Percentiles rank a stretch among this genome's conserved stretches.
These are phyloP conservation scores for Zoysia pacifica DNA, from an alignment of 176 grass and related monocot genomes.

Conservation along the genomic window DNA sequence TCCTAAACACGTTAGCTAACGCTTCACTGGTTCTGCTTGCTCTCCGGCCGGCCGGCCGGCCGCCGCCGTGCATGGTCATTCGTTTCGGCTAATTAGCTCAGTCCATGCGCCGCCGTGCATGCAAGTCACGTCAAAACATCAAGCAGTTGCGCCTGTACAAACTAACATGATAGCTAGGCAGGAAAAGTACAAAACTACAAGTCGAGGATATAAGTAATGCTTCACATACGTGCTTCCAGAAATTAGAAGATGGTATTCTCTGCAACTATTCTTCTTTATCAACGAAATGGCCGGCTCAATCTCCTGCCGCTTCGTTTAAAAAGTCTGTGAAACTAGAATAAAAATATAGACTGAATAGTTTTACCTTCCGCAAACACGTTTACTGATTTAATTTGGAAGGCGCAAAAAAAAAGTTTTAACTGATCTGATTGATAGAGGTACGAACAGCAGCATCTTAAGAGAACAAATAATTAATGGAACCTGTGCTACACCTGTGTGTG, in stretches of 20 bases:
- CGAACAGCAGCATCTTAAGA: no score
- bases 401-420: no score
- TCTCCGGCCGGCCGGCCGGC: neutral
- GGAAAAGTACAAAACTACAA: neutral
- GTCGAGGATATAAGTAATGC: neutral
- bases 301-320: no score
- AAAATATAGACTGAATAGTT: no score
- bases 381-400: no score
- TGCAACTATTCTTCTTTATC: no score
- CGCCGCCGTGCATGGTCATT: conserved; percentile 1
- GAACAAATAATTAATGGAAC: neutral
- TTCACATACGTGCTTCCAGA: neutral
- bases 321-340: no score
- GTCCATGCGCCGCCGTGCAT: neutral
- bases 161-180: neutral
- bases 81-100: neutral
- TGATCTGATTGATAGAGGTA: no score
- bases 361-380: no score
- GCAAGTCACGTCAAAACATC: conserved; percentile 25
- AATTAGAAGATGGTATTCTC: neutral
- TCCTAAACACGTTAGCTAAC: neutral
- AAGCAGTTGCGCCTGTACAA: neutral
- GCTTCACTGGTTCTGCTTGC: neutral
- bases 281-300: no score
- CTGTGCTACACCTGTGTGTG: conserved; percentile 6